phyloP scores from a whole-genome alignment of 768 basidiomycete species.

The Gelatoporia subvermispora region DNA sequence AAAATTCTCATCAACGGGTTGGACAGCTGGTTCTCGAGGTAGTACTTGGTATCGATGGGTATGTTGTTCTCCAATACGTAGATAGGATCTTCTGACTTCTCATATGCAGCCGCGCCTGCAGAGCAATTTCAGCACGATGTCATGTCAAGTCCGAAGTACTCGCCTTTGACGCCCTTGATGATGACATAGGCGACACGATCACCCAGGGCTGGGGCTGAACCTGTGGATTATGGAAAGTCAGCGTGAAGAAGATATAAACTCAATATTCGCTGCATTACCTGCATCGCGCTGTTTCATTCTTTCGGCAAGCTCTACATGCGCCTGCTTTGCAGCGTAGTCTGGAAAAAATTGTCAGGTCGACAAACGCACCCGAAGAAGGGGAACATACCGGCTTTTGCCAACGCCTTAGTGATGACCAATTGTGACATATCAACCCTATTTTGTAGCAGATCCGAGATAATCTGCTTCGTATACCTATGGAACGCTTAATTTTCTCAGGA shows the following conservation, averaged over 20 bases:
- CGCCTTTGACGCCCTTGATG: constrained; percentile 92
- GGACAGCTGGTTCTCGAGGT: constrained; percentile 95
- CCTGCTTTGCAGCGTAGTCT: constrained; percentile 95
- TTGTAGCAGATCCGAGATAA: constrained; percentile 89
- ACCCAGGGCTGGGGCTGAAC: constrained; percentile 94
- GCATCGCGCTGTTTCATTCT: constrained; percentile 96
- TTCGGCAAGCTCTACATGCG: constrained; percentile 92
- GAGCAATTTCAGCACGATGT: neutral
- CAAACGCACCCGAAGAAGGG: neutral
- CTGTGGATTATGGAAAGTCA: constrained; percentile 32
- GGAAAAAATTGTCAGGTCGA: neutral
- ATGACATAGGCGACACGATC: constrained; percentile 99
- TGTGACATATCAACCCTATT: constrained; percentile 99
- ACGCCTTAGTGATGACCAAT: constrained; percentile 96
- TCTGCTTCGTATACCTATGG: constrained; percentile 83
- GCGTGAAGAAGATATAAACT: neutral
- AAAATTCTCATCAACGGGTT: constrained; percentile 98
- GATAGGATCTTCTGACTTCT: constrained; percentile 97
- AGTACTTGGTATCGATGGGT: constrained; percentile 97
- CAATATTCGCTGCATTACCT: too few species aligned
- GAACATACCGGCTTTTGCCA: constrained; percentile 73
- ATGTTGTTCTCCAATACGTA: constrained; percentile 98
- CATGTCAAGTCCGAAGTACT: neutral
- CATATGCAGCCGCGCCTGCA: constrained; percentile 90
- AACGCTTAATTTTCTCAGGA: neutral